Conservation (phyloP, 352 stramenopile genomes). For the Plasmopara halstedii region DNA sequence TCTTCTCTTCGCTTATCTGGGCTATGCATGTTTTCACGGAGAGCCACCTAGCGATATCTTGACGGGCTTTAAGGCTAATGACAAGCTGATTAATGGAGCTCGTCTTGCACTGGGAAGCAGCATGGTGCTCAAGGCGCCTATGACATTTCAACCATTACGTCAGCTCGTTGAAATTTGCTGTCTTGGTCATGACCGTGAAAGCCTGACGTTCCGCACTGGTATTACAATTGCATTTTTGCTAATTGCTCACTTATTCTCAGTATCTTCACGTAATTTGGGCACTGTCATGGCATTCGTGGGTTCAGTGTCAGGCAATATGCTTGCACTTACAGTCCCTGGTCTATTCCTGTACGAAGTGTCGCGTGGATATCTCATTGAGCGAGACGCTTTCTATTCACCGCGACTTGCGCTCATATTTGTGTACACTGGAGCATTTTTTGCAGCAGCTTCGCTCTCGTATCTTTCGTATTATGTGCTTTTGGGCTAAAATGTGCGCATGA, state of each 20-base stretch:
- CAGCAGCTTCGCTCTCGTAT: conserved; percentile 62
- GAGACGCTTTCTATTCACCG: conserved; percentile 44
- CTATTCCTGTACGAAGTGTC: conserved; percentile 72
- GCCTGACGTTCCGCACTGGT: conserved; percentile 50
- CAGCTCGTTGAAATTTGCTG: conserved; percentile 68
- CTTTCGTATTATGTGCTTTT: conserved; percentile 48
- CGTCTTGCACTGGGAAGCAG: conserved; percentile 60
- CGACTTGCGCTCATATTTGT: conserved; percentile 40
- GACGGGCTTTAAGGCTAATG: conserved; percentile 58
- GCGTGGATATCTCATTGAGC: conserved; percentile 43
- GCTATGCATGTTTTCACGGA: conserved; percentile 74
- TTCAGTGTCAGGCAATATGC: conserved; percentile 58
- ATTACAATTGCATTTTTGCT: conserved; percentile 72
- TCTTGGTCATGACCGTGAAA: conserved; percentile 63
- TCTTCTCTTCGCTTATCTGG: conserved; percentile 55
- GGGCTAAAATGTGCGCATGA: conserved; percentile 18
- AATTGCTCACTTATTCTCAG: conserved; percentile 46
- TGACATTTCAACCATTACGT: conserved; percentile 80
- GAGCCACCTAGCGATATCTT: conserved; percentile 81
- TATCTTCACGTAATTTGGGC: conserved; percentile 55
- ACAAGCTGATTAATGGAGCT: conserved; percentile 72
- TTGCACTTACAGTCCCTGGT: conserved; percentile 62
- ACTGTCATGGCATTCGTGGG: conserved; percentile 75
- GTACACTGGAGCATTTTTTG: conserved; percentile 43
- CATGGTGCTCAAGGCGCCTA: conserved; percentile 78